Base-by-base conservation (phyloP, 306 rosid genomes). In the Oemleria cerasiformis region DNA sequence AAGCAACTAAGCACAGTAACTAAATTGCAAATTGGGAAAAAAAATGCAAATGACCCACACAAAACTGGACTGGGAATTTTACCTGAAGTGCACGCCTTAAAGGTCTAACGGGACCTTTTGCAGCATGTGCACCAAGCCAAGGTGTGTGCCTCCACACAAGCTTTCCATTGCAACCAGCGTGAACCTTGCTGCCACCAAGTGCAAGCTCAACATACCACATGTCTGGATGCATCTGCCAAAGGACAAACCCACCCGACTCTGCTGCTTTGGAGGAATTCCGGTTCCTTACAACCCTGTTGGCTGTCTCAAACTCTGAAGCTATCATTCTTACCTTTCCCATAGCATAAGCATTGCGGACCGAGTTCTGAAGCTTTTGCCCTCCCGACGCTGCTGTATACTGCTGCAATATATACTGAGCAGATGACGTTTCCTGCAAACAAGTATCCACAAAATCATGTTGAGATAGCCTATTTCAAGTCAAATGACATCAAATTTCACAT, bases 191-290 rank as follows among this genome's bases (percentile, higher is more conserved):
- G 45, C 92, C 99, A 49, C 97, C 99, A 51, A 95, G 86, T 63
- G 97, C 99, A 75, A 95, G 99, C 82, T 95, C 99, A 59, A 91
- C 99, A 60, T 95, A 95, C 99, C 99, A 95, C 99, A 86, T 95
- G 72, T 91, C 97, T 0, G 96, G 99, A 80, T 86, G 86, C 99
- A 95, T 95, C 86, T 95, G 97, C 99, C 99, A 95, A 78, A 95
- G 76, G 72, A 95, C 96, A 76, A 95, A 95, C 42, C 99, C 97
- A 19, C 99, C 99, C 0, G 96, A 85, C 47, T 95, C 99, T 4
- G 96, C 84, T 60, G 90, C 87, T 82, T 95, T 95, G 55, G 96
- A 81, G 54, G 96, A 86, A 78, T 86, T 91, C 40, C 88, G 84
- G 75, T 51, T 88, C 76, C 85, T 86, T 2, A 88, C 84, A 12